Evolutionary conservation across 495 filamentous ascomycete genomes (phyloP).

Genomic region (Podospora appendiculata): DNA sequence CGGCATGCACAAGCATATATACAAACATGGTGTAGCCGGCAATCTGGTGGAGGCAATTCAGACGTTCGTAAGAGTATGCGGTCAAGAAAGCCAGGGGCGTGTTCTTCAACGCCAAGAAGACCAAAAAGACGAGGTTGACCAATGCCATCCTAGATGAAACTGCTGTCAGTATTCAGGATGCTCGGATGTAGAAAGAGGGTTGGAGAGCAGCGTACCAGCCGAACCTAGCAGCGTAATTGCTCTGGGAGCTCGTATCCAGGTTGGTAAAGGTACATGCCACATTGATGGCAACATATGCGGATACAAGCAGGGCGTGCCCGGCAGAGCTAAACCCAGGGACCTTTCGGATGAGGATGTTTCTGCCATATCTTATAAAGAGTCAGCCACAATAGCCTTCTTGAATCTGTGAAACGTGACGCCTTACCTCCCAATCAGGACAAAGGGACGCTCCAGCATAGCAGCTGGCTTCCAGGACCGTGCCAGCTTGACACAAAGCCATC

Average conservation of each 20-base stretch:
- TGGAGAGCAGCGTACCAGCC: slow-evolving; percentile 37
- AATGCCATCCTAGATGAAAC: slow-evolving; percentile 40
- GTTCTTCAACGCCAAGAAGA: slow-evolving; percentile 54
- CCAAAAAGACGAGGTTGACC: slow-evolving; percentile 44
- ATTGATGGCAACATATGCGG: slow-evolving; percentile 44
- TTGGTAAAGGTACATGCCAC: slow-evolving; percentile 39
- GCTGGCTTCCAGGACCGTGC: slow-evolving; percentile 10
- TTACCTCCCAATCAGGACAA: slow-evolving; percentile 21
- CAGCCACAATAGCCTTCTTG: neutral
- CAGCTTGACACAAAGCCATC: slow-evolving; percentile 20
- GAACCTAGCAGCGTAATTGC: slow-evolving; percentile 31
- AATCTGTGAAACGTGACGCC: neutral
- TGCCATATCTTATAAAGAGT: slow-evolving; percentile 16
- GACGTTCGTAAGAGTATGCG: slow-evolving; percentile 52
- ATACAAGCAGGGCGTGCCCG: slow-evolving; percentile 41
- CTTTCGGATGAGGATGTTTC: slow-evolving; percentile 37
- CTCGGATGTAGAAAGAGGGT: neutral
- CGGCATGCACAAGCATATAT: slow-evolving; percentile 34
- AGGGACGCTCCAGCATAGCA: slow-evolving; percentile 13
- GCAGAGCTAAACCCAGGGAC: slow-evolving; percentile 43
- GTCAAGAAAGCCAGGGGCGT: slow-evolving; percentile 50
- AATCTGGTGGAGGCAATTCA: slow-evolving; percentile 52
- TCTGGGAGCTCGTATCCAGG: slow-evolving; percentile 24
- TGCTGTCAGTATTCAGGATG: neutral
- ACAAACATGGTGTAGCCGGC: slow-evolving; percentile 48